Evolutionary conservation across 257 asterid genomes (phyloP).

Genomic region (Forsythia suspensa): DNA sequence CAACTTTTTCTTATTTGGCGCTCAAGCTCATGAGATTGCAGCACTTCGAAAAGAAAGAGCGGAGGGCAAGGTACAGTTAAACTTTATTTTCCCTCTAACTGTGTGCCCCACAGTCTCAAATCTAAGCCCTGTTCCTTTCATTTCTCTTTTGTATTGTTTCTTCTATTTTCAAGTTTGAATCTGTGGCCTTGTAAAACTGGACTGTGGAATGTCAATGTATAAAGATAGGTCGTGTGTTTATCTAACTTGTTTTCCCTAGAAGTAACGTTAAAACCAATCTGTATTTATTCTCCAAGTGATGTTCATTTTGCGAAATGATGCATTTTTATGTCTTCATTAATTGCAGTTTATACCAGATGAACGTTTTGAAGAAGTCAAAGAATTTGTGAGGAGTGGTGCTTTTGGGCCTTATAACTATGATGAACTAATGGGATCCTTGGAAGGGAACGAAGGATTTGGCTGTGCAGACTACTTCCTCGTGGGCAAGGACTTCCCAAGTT

Average conservation of each 20-base stretch:
- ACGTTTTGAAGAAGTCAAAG: conserved; percentile 69
- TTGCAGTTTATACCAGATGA: conserved; percentile 39
- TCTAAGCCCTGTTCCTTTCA: not conserved
- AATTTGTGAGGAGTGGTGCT: conserved; percentile 64
- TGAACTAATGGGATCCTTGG: conserved; percentile 69
- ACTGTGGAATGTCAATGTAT: not conserved
- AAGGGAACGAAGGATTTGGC: conserved; percentile 86
- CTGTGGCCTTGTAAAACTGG: not conserved
- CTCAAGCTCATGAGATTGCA: conserved; percentile 80
- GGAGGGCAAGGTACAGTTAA: conserved; percentile 61
- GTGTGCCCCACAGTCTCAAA: not conserved
- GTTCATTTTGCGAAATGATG: not conserved
- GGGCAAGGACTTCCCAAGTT: conserved; percentile 89
- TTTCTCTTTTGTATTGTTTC: not conserved
- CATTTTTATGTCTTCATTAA: not conserved
- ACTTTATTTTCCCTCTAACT: not conserved
- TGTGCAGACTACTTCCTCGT: conserved; percentile 86
- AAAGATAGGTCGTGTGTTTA: not conserved
- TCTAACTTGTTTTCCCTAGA: not conserved
- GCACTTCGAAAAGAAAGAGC: conserved; percentile 77
- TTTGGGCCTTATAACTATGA: conserved; percentile 63
- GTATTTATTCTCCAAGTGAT: not conserved
- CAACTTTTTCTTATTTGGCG: conserved; percentile 88
- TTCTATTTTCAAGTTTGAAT: not conserved
- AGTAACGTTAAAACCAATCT: not conserved